phyloP scores from a whole-genome alignment of 2,329 filamentous ascomycete genomes.

The Tympanopsis confertula region DNA sequence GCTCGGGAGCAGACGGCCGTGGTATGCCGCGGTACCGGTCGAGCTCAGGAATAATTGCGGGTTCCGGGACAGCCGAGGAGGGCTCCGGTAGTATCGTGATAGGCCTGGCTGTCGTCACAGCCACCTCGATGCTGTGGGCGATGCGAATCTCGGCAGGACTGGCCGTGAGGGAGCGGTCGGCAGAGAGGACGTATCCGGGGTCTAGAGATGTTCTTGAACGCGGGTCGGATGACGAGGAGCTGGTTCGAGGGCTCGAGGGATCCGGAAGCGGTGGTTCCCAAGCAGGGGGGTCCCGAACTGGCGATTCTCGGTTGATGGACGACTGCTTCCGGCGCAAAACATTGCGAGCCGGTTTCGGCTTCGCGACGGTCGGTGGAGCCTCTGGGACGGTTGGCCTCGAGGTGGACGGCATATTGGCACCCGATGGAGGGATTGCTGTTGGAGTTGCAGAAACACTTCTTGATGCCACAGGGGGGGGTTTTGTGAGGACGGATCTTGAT shows the following conservation, averaged over 20 bases:
- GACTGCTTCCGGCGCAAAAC: constrained; percentile 38
- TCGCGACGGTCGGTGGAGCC: too few relatives aligned
- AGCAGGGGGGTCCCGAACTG: constrained; percentile 3
- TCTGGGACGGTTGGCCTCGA: too few relatives aligned
- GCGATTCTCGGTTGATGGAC: constrained; percentile 25
- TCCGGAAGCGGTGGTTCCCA: constrained; percentile 16
- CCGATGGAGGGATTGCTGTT: too few relatives aligned
- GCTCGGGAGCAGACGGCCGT: constrained; percentile 20
- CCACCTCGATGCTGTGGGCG: constrained; percentile 27
- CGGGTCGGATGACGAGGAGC: constrained; percentile 29
- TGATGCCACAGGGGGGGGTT: too few relatives aligned
- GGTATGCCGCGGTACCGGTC: constrained; percentile 44
- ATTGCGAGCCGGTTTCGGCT: constrained; percentile 26
- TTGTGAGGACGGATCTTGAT: too few relatives aligned
- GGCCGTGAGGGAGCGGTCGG: constrained; percentile 27
- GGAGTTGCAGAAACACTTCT: too few relatives aligned
- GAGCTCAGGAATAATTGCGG: constrained; percentile 40
- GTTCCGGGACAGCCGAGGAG: constrained; percentile 7
- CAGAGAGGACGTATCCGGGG: constrained; percentile 16
- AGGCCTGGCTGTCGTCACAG: constrained; percentile 22
- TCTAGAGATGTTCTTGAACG: constrained; percentile 24
- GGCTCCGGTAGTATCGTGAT: constrained; percentile 19
- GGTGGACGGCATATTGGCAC: too few relatives aligned
- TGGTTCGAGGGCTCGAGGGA: constrained; percentile 22
- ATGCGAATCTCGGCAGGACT: constrained; percentile 31